phyloP scores from a whole-genome alignment of 768 basidiomycete genomes.

The Hypholoma sublateritium region DNA sequence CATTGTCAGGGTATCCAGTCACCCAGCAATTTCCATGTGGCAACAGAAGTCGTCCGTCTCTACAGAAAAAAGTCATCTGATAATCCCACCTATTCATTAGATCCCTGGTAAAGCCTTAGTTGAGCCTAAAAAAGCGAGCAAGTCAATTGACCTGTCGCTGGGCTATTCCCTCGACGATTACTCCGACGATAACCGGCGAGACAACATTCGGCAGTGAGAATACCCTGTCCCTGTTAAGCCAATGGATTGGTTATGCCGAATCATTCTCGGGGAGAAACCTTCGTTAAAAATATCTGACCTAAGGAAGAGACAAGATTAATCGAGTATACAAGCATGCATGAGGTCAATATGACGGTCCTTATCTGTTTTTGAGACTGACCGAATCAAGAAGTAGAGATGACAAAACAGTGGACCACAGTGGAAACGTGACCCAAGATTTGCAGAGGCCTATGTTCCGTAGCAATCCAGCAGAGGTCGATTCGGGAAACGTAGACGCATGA shows the following conservation, averaged over 20 bases:
- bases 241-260: background rate
- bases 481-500: too few relatives aligned
- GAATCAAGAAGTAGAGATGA: too few relatives aligned
- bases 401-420: too few relatives aligned
- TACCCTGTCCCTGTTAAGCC: background rate
- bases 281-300: background rate
- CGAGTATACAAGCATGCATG: background rate
- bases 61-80: conserved; percentile 8
- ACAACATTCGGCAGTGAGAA: background rate
- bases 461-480: too few relatives aligned
- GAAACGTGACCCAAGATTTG: too few relatives aligned
- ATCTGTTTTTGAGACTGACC: too few relatives aligned
- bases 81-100: background rate
- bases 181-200: background rate
- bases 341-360: background rate
- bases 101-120: background rate
- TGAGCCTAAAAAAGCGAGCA: background rate
- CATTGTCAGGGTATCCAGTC: conserved; percentile 13
- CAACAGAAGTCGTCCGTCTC: background rate
- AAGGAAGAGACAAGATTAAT: background rate
- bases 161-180: background rate
- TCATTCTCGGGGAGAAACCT: background rate
- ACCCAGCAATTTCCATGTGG: conserved; percentile 16
- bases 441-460: too few relatives aligned
- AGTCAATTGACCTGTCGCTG: background rate